Conservation (phyloP, 1,284 basidiomycete genomes). For the Psilocybe mexicana region DNA sequence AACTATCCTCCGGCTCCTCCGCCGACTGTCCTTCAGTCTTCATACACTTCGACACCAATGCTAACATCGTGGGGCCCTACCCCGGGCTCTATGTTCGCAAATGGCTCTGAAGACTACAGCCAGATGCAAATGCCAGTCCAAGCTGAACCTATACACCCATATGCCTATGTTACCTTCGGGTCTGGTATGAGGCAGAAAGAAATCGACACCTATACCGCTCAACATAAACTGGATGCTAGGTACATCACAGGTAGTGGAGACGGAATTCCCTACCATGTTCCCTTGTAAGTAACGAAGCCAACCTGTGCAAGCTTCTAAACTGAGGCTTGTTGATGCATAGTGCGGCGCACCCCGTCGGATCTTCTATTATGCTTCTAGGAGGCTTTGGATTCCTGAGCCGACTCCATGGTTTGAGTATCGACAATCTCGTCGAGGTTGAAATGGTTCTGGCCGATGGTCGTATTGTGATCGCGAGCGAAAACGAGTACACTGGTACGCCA, state of each 20-base stretch:
- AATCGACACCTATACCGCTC: constrained; percentile 74
- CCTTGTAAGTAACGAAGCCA: constrained; percentile 55
- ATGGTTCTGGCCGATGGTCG: constrained; percentile 81
- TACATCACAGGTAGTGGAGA: constrained; percentile 49
- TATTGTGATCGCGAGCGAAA: constrained; percentile 70
- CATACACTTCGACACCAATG: constrained; percentile 33
- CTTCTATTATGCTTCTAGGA: constrained; percentile 82
- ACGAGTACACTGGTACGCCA: constrained; percentile 59
- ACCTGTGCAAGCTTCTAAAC: not conserved
- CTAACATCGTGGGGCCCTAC: constrained; percentile 35
- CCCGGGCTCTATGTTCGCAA: constrained; percentile 34
- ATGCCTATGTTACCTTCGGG: constrained; percentile 81
- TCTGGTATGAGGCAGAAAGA: constrained; percentile 82
- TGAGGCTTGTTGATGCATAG: constrained; percentile 34
- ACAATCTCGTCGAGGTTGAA: constrained; percentile 84
- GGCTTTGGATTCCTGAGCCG: constrained; percentile 90
- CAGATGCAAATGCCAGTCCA: constrained; percentile 36
- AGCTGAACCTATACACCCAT: constrained; percentile 58
- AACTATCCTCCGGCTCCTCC: constrained; percentile 27
- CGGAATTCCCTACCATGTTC: constrained; percentile 80
- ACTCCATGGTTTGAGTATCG: constrained; percentile 81
- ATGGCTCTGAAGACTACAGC: constrained; percentile 23
- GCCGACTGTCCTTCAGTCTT: constrained; percentile 29
- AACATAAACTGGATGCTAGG: constrained; percentile 63
- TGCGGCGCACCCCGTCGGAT: constrained; percentile 75